phyloP scores from a whole-genome alignment of 176 grass and related monocot species.

The Lolium perenne region DNA sequence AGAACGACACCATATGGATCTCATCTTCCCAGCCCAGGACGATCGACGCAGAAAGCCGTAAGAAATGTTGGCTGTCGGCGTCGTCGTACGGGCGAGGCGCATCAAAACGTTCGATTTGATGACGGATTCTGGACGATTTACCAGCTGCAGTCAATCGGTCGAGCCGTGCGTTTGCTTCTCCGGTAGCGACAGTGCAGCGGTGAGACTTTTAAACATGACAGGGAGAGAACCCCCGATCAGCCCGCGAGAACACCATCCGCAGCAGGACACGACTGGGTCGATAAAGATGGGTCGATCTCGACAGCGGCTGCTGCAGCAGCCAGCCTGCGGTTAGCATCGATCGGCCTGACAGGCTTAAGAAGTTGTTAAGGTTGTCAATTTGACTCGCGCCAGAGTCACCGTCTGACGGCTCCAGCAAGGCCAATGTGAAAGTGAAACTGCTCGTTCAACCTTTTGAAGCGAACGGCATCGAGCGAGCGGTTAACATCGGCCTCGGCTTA shows the following conservation, averaged over 20 bases:
- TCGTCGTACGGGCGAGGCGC: slow-evolving; percentile 25
- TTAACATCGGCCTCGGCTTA: neutral
- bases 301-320: neutral
- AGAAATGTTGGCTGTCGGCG: slow-evolving; percentile 7
- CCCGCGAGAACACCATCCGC: neutral
- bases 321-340: neutral
- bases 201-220: too few relatives aligned
- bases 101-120: neutral
- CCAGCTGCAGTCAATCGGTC: neutral
- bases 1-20: neutral
- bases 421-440: slow-evolving; percentile 16
- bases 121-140: neutral
- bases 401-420: slow-evolving; percentile 16
- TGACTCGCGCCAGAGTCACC: slow-evolving; percentile 37
- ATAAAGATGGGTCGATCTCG: neutral
- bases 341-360: neutral
- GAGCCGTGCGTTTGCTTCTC: slow-evolving; percentile 25
- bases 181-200: slow-evolving; percentile 15
- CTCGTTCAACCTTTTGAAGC: neutral
- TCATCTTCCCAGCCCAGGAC: neutral
- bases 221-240: too few relatives aligned
- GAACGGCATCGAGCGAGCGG: too few relatives aligned
- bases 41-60: neutral
- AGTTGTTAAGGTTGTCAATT: neutral
- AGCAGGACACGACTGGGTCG: slow-evolving; percentile 27